Conservation (phyloP, 1,284 basidiomycete genomes). For the Leucoagaricus sp. region DNA sequence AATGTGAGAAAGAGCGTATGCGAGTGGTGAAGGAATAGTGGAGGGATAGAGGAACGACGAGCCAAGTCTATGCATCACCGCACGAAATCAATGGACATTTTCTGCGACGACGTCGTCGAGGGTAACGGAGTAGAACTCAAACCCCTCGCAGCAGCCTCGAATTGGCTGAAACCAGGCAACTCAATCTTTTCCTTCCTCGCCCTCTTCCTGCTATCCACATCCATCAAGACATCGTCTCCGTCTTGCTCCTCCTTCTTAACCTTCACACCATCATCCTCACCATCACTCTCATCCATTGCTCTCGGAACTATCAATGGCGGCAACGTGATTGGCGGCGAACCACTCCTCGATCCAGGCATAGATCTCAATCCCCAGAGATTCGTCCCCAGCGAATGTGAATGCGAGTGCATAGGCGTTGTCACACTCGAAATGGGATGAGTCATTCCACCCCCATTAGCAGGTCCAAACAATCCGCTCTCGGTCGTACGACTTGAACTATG, state of each 20-base stretch:
- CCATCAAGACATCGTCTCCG: conserved; percentile 22
- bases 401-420: conserved; percentile 24
- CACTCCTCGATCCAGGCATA: conserved; percentile 58
- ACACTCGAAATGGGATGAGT: conserved; percentile 19
- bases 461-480: conserved; percentile 11
- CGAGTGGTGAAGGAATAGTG: too few species aligned
- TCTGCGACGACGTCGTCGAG: conserved; percentile 18
- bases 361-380: conserved; percentile 22
- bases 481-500: background rate
- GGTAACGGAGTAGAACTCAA: conserved; percentile 10
- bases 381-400: conserved; percentile 6
- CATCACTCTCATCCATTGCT: conserved; percentile 13
- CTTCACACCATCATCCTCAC: conserved; percentile 16
- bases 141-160: conserved; percentile 51
- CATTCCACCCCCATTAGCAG: conserved; percentile 8
- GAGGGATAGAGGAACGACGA: conserved; percentile 1
- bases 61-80: conserved; percentile 18
- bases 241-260: conserved; percentile 23
- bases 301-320: conserved; percentile 58
- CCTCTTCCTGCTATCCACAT: conserved; percentile 22
- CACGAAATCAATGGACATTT: conserved; percentile 35
- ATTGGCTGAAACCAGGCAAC: conserved; percentile 62
- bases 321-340: conserved; percentile 69
- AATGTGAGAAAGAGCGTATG: too few species aligned
- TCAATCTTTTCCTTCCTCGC: conserved; percentile 35